Percentiles rank a stretch among this genome's conserved stretches.
These are phyloP conservation scores for Hura crepitans DNA, from an alignment of 441 rosid genomes.

Conservation along the genomic window DNA sequence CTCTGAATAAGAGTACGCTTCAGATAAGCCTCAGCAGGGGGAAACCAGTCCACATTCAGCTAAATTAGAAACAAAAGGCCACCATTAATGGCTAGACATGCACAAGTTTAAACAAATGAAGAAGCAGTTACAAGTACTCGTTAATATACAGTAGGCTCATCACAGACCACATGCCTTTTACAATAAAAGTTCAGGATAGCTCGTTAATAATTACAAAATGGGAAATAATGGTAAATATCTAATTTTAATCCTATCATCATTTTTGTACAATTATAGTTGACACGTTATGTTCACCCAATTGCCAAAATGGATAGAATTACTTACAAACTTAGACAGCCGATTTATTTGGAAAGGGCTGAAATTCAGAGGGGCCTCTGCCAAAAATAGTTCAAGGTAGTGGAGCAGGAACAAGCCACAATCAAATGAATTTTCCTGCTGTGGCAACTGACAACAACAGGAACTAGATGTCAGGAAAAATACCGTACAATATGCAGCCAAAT, in stretches of 20 bases:
- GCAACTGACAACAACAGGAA: conserved; percentile 49
- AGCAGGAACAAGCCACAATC: conserved; percentile 89
- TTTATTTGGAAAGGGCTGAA: conserved; percentile 52
- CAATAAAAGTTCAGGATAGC: background rate
- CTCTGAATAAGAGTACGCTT: conserved; percentile 58
- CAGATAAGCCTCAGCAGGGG: conserved; percentile 60
- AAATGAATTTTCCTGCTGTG: conserved; percentile 79
- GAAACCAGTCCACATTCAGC: conserved; percentile 76
- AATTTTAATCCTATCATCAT: background rate
- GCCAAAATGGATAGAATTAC: conserved; percentile 25
- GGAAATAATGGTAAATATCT: background rate
- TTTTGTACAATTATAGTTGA: background rate
- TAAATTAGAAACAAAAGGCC: conserved; percentile 28
- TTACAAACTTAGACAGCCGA: conserved; percentile 48
- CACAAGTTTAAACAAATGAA: conserved; percentile 11
- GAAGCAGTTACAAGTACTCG: background rate
- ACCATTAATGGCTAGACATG: conserved; percentile 10
- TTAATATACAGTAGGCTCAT: background rate
- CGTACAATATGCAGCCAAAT: conserved; percentile 14
- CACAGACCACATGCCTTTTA: background rate
- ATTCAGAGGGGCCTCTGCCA: conserved; percentile 53
- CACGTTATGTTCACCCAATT: background rate
- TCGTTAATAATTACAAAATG: background rate
- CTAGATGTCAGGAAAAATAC: conserved; percentile 26
- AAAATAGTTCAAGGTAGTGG: conserved; percentile 70